Percentiles rank a stretch among this genome's conserved stretches.
Conservation (phyloP, 257 asterid genomes). For the Phtheirospermum japonicum region DNA sequence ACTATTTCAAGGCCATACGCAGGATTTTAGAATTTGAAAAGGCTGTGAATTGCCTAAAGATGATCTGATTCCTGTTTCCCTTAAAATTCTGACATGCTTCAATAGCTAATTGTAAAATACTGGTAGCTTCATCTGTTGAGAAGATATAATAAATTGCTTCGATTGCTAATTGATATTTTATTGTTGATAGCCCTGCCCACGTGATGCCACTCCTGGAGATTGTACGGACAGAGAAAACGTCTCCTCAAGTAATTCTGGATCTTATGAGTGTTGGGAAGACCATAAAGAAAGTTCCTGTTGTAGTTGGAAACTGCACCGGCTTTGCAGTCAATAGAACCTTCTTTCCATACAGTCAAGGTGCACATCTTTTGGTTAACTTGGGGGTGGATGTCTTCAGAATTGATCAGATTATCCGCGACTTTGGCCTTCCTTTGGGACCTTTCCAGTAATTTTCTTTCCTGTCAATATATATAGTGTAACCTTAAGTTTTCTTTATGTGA, state of each 20-base stretch:
- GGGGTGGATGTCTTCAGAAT: conserved; percentile 95
- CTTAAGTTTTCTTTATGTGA: neutral
- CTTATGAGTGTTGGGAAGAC: conserved; percentile 85
- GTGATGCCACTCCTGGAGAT: conserved; percentile 97
- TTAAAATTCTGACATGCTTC: too few relatives aligned
- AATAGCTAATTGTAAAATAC: conserved; percentile 6
- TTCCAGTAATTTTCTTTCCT: conserved; percentile 75
- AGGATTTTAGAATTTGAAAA: conserved; percentile 6
- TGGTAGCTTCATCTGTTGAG: conserved; percentile 23
- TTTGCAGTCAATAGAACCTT: conserved; percentile 97
- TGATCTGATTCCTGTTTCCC: conserved; percentile 6
- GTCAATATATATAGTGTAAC: conserved; percentile 1
- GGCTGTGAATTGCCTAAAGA: neutral
- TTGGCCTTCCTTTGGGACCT: conserved; percentile 98
- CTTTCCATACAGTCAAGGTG: conserved; percentile 88
- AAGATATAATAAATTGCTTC: conserved; percentile 14
- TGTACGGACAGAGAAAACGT: conserved; percentile 81
- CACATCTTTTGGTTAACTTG: conserved; percentile 67
- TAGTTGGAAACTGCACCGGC: conserved; percentile 96
- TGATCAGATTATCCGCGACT: conserved; percentile 69
- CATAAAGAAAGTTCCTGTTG: conserved; percentile 93
- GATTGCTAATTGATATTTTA: conserved; percentile 30
- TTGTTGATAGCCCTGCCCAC: conserved; percentile 87
- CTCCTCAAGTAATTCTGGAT: conserved; percentile 90
- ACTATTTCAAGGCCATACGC: conserved; percentile 4